Evolutionary conservation across 2,329 filamentous ascomycete species (phyloP).

Genomic region (Sclerotinia trifoliorum): DNA sequence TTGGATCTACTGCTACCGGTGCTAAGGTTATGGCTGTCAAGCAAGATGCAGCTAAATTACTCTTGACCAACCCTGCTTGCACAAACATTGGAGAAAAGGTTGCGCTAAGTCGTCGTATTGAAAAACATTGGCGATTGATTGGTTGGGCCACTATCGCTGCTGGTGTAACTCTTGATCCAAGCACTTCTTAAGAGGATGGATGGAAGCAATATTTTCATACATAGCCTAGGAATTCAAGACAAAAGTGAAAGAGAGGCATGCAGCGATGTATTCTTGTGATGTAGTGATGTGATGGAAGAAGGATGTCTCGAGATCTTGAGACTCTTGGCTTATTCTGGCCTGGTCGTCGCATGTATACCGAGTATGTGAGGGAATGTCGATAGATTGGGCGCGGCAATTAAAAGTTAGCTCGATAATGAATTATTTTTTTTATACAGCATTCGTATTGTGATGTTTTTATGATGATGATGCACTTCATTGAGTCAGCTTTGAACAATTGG

Average conservation of each 20-base stretch:
- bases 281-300: conserved; percentile 4
- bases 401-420: conserved; percentile 32
- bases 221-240: neutral
- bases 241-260: neutral
- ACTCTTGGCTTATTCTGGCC: neutral
- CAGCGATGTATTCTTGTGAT: conserved; percentile 3
- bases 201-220: neutral
- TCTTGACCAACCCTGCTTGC: conserved; percentile 89
- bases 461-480: neutral
- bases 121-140: conserved; percentile 98
- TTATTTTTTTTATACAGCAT: neutral
- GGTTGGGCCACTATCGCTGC: conserved; percentile 69
- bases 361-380: conserved; percentile 29
- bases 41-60: conserved; percentile 94
- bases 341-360: conserved; percentile 25
- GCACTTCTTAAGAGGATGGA: conserved; percentile 32
- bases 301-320: neutral
- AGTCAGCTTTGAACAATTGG: neutral
- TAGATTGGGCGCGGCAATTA: conserved; percentile 31
- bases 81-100: conserved; percentile 99
- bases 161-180: conserved; percentile 40
- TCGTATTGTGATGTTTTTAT: neutral
- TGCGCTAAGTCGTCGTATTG: conserved; percentile 90
- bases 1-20: conserved; percentile 94
- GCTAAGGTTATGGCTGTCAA: conserved; percentile 97